Evolutionary conservation across 352 stramenopile species (phyloP).

Genomic region (Plasmopara viticola): DNA sequence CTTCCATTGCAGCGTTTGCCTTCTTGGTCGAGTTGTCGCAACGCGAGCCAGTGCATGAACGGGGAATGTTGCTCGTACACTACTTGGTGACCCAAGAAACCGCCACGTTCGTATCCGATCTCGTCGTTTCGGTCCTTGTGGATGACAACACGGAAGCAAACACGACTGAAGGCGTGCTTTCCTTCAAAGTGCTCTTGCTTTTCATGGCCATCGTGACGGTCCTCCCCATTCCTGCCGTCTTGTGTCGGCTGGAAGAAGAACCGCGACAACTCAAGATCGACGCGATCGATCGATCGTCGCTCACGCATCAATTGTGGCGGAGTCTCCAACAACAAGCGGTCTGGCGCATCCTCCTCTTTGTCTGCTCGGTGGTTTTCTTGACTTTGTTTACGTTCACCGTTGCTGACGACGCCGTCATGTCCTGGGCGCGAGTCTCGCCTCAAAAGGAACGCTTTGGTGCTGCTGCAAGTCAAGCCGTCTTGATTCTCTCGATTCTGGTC

Average conservation of each 20-base stretch:
- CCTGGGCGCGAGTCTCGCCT: conserved; percentile 40
- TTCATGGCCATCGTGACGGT: conserved; percentile 63
- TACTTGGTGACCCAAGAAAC: conserved; percentile 55
- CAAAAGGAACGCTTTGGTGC: conserved; percentile 31
- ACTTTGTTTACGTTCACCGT: conserved; percentile 64
- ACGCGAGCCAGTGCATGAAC: conserved; percentile 66
- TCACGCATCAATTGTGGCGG: conserved; percentile 58
- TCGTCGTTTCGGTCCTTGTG: conserved; percentile 38
- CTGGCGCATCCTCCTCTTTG: conserved; percentile 68
- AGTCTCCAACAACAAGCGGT: conserved; percentile 72
- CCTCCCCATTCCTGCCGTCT: conserved; percentile 53
- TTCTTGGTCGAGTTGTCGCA: conserved; percentile 76
- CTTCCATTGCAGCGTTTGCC: conserved; percentile 49
- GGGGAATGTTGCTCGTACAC: conserved; percentile 54
- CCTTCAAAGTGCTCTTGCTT: conserved; percentile 65
- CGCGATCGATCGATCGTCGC: conserved; percentile 47
- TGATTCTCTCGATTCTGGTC: conserved; percentile 39
- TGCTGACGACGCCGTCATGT: conserved; percentile 33
- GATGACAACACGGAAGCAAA: conserved; percentile 28
- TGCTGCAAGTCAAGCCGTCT: conserved; percentile 42
- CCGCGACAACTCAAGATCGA: conserved; percentile 71
- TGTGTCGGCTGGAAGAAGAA: conserved; percentile 65
- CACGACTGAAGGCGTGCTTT: conserved; percentile 34
- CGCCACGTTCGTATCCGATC: conserved; percentile 35
- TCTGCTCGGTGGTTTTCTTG: conserved; percentile 53